Base-by-base conservation (phyloP, 1,139 yeast genomes). In the Scheffersomyces insectosa region DNA sequence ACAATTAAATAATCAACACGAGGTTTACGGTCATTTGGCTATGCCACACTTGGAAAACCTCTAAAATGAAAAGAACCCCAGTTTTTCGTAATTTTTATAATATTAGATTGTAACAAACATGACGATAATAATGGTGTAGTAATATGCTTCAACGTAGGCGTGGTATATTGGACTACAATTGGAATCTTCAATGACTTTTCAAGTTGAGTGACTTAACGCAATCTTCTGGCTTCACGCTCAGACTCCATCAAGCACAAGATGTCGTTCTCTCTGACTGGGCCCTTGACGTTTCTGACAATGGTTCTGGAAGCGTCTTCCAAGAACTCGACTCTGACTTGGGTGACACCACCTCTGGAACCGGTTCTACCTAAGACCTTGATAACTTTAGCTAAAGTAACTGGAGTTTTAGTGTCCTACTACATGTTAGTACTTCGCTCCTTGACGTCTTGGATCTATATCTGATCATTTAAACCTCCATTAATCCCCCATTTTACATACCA, bases 311-410 rank as follows among this genome's bases (percentile, higher is more conserved):
- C 80, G 75, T 93, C 98, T 77, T 91, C 98, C 76, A 93, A 84
- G 87, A 93, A 93, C 80, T 93, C 98, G 69, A 93, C 98, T 80
- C 99, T 91, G 76, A 93, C 98, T 81, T 93, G 99, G 79, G 98
- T 93, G 79, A 93, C 99, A 86, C 97, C 98, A 86, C 99, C 99
- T 83, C 98, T 91, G 74, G 97, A 91, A 74, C 97, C 98, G 85
- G 98, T 91, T 82, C 98, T 90, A 76, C 98, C 98, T 78, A 93
- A 85, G 77, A 93, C 98, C 84, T 93, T 93, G 81, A 88, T 90
- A 74, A 93, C 98, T 83, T 90, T 91, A 76, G 98, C 99, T 79
- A 93, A 88, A 80, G 96, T 93, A 70, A 91, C 97, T 76, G 96
- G 97, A 77, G 93, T 85, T 78, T 86, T 86, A 71, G 89, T 77